Conservation (phyloP, 805 yeast species). For the Cyberlindnera suaveolens region DNA sequence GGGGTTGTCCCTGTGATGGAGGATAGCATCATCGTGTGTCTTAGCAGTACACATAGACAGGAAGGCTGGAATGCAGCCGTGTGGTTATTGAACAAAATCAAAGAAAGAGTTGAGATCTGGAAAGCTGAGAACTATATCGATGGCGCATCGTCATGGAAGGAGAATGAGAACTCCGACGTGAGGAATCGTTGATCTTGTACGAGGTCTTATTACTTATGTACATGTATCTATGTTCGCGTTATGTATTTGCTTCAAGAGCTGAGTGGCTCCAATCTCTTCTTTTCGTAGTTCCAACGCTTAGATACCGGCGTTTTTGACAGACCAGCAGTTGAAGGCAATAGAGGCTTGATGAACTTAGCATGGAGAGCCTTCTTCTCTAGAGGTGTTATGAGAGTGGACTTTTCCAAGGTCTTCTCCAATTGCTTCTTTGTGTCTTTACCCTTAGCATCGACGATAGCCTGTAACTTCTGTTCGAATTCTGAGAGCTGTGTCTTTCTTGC, state of each 20-base stretch:
- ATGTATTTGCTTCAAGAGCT: not conserved
- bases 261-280: conserved; percentile 41
- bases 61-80: conserved; percentile 43
- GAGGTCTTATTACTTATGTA: not conserved
- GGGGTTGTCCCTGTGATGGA: conserved; percentile 43
- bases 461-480: conserved; percentile 18
- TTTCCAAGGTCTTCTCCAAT: conserved; percentile 37
- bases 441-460: conserved; percentile 14
- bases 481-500: conserved; percentile 24
- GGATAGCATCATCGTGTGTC: conserved; percentile 40
- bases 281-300: conserved; percentile 56
- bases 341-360: conserved; percentile 44
- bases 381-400: conserved; percentile 26
- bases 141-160: conserved; percentile 38
- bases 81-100: conserved; percentile 39
- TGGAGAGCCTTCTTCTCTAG: conserved; percentile 29
- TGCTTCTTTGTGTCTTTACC: conserved; percentile 28
- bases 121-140: conserved; percentile 39
- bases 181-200: not conserved
- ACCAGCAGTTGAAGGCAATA: conserved; percentile 45
- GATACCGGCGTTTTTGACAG: conserved; percentile 39
- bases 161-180: conserved; percentile 28
- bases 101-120: conserved; percentile 44
- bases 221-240: not conserved
- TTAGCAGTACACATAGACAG: conserved; percentile 39